phyloP scores from a whole-genome alignment of 2,329 filamentous ascomycete species.

The Hymenoscyphus scutula region DNA sequence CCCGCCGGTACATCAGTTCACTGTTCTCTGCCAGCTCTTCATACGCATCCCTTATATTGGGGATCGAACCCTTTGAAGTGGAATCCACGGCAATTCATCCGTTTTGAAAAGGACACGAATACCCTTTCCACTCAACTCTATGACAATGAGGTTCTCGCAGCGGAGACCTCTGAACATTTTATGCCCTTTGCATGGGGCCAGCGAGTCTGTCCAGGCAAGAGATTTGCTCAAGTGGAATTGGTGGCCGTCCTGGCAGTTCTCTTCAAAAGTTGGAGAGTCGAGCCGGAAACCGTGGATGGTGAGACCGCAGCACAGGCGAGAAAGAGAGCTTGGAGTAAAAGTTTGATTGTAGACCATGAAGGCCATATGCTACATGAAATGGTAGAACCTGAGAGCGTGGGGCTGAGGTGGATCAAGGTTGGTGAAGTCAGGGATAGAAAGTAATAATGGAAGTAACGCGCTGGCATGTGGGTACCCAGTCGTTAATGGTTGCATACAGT shows the following conservation, averaged over 20 bases:
- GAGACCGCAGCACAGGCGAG: background rate
- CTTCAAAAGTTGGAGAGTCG: slow-evolving; percentile 1
- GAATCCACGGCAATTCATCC: background rate
- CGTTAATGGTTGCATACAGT: too few relatives aligned
- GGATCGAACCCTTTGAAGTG: background rate
- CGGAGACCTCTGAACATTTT: slow-evolving; percentile 5
- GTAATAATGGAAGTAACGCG: too few relatives aligned
- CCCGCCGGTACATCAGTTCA: background rate
- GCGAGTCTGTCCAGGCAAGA: slow-evolving; percentile 21
- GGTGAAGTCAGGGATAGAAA: too few relatives aligned
- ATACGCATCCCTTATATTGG: slow-evolving; percentile 5
- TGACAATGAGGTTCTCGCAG: background rate
- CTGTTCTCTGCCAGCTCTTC: background rate
- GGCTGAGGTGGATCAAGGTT: background rate
- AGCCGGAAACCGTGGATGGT: background rate
- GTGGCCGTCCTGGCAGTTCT: slow-evolving; percentile 16
- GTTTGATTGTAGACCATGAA: background rate
- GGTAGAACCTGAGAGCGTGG: background rate
- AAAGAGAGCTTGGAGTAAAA: background rate
- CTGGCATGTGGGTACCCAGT: too few relatives aligned
- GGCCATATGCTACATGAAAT: background rate
- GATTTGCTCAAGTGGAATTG: slow-evolving; percentile 23
- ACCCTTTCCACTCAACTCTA: slow-evolving; percentile 5
- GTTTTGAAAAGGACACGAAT: background rate
- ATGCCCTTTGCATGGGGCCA: slow-evolving; percentile 20